Percentiles rank a stretch among this genome's conserved stretches.
Conservation (phyloP, 1,139 yeast species). For the Blastobotrys arbuscula region DNA sequence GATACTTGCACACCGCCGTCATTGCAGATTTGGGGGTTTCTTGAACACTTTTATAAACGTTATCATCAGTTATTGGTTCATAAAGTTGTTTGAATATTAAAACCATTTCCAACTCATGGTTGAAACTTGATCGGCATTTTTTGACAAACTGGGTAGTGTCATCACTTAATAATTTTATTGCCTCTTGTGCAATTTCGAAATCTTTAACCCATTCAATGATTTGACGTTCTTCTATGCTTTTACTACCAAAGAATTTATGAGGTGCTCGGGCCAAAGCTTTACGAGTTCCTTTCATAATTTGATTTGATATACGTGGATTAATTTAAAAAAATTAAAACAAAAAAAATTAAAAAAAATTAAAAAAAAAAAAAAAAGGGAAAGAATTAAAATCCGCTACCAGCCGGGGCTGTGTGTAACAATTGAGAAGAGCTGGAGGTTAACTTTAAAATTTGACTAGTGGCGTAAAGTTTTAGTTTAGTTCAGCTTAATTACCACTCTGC, state of each 20-base stretch:
- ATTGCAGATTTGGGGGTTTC: slow-evolving; percentile 41
- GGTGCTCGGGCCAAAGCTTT: slow-evolving; percentile 37
- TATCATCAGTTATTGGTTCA: slow-evolving; percentile 39
- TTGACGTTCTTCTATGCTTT: slow-evolving; percentile 44
- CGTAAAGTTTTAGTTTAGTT: too few species aligned
- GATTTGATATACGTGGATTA: background rate
- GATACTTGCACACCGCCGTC: slow-evolving; percentile 27
- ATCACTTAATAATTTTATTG: slow-evolving; percentile 38
- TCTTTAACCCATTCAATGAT: slow-evolving; percentile 46
- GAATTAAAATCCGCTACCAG: background rate
- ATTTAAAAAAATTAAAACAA: background rate
- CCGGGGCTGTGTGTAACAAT: background rate
- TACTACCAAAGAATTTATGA: slow-evolving; percentile 31
- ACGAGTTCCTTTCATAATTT: slow-evolving; percentile 32
- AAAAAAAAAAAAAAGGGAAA: background rate
- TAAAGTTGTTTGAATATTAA: slow-evolving; percentile 35
- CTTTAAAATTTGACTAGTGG: too few species aligned
- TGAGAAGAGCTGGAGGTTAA: too few species aligned
- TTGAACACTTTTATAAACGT: slow-evolving; percentile 27
- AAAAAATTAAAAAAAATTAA: background rate
- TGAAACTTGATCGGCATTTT: slow-evolving; percentile 40
- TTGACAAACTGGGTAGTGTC: slow-evolving; percentile 37
- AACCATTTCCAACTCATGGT: slow-evolving; percentile 35
- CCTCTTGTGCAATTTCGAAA: slow-evolving; percentile 41
- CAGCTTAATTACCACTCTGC: too few species aligned